Evolutionary conservation across 257 asterid species (phyloP), one percentile per base, ranked within the genome.

Genomic region (Ilex asprella): DNA sequence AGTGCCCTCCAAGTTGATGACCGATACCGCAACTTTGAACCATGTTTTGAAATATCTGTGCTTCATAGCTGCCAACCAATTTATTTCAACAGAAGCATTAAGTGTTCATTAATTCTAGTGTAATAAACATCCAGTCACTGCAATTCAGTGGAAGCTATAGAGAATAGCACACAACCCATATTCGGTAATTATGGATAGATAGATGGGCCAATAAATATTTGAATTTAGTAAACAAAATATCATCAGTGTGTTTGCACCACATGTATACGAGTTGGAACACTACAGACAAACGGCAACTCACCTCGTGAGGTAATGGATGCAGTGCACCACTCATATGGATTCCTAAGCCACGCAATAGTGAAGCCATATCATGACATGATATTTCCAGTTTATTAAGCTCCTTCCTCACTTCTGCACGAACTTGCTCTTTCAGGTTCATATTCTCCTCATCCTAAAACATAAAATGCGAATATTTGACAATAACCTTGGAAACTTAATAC

Each of bases 361-460:
- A 84, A 59, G 91, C 82, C 96, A 93, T 87, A 74, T 71, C 80
- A 35, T 51, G 66, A 82, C 95, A 89, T 32, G 64, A 54, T 30
- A 44, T 31, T 81, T 93, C 99, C 61, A 87, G 56, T 72, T 69
- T 74, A 56, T 46, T 75, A 64, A 93, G 90, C 72, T 84, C 84
- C 31, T 61, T 81, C 61, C 84, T 78, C 43, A 93, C 84, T 65
- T 82, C 81, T 32, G 80, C 78, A 31, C 94, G 97, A 62, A 89
- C 72, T n/a, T 8, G 70, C 73, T 89, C 99, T 84, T 81, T 93
- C 79, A 84, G 30, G 76, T 82, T 87, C 96, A 86, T 78, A 73
- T 85, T 83, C 67, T 93, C 99, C 76, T 73, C 87, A 75, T 84
- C 95, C 99, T 93, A 70, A 21, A 74, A 69, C 41, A 35, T 35